Percentiles rank a stretch among this genome's conserved stretches.
These are phyloP conservation scores for Aspergillus sp. DNA, from an alignment of 2,329 filamentous ascomycete genomes.

Conservation along the genomic window DNA sequence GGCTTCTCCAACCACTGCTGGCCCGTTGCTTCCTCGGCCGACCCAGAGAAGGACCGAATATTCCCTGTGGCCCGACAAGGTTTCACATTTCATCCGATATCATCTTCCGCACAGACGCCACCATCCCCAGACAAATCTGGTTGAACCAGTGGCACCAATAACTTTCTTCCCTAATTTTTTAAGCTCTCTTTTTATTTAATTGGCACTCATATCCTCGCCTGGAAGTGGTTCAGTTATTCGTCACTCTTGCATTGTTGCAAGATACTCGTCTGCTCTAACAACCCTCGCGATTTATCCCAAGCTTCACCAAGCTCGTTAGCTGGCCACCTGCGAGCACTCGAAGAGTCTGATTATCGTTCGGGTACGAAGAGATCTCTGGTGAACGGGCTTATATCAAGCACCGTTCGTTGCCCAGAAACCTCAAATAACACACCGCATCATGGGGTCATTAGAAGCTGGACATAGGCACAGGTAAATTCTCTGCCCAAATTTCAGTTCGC, in stretches of 20 bases:
- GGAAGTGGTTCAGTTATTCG: slow-evolving; percentile 1
- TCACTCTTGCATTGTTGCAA: slow-evolving; percentile 8
- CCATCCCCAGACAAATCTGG: slow-evolving; percentile 19
- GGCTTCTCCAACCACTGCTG: slow-evolving; percentile 10
- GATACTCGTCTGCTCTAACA: neutral
- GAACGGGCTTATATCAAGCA: slow-evolving; percentile 10
- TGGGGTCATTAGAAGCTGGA: slow-evolving; percentile 41
- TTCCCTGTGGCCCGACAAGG: slow-evolving; percentile 16
- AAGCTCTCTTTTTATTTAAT: slow-evolving; percentile 6
- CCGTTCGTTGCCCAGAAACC: neutral
- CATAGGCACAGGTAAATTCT: slow-evolving; percentile 37
- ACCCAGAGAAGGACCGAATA: slow-evolving; percentile 16
- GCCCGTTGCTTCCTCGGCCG: slow-evolving; percentile 9
- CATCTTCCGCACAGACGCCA: slow-evolving; percentile 20
- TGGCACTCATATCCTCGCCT: neutral
- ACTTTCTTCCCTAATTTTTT: slow-evolving; percentile 3
- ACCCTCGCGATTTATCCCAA: neutral
- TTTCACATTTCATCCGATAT: slow-evolving; percentile 21
- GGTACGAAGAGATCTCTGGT: slow-evolving; percentile 8
- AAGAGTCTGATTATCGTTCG: neutral
- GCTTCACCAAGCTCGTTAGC: neutral
- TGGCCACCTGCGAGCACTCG: neutral
- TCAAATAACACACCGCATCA: slow-evolving; percentile 25
- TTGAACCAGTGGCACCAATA: slow-evolving; percentile 17
- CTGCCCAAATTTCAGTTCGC: neutral